Percentiles rank a stretch among this genome's conserved stretches.
phyloP scores from a whole-genome alignment of 805 yeast species.

The Candida tammaniensis region DNA sequence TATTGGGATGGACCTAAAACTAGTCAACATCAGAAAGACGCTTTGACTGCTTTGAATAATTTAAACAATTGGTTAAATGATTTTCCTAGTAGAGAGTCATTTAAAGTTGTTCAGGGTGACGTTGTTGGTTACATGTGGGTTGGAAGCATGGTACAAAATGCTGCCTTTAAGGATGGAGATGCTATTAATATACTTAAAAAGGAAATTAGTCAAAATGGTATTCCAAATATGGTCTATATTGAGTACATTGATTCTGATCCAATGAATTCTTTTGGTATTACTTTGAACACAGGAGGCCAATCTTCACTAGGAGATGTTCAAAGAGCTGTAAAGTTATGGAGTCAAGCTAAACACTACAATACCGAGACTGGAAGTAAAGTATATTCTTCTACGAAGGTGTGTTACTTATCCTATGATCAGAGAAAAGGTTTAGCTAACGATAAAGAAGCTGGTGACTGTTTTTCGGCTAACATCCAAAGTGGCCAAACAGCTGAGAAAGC shows the following conservation, averaged over 20 bases:
- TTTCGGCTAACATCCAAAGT: slow-evolving; percentile 4
- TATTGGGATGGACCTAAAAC: slow-evolving; percentile 12
- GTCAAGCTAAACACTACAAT: slow-evolving; percentile 9
- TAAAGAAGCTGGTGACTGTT: slow-evolving; percentile 11
- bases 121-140: slow-evolving; percentile 16
- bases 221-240: slow-evolving; percentile 11
- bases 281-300: slow-evolving; percentile 11
- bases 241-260: slow-evolving; percentile 13
- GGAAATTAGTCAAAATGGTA: slow-evolving; percentile 11
- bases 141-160: slow-evolving; percentile 15
- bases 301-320: slow-evolving; percentile 8
- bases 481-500: slow-evolving; percentile 1
- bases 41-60: slow-evolving; percentile 7
- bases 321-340: slow-evolving; percentile 14
- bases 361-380: slow-evolving; percentile 10
- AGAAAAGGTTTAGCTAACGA: slow-evolving; percentile 10
- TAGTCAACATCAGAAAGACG: slow-evolving; percentile 7
- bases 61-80: slow-evolving; percentile 9
- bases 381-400: slow-evolving; percentile 5
- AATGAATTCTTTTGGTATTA: slow-evolving; percentile 12
- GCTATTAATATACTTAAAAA: slow-evolving; percentile 6
- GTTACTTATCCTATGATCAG: slow-evolving; percentile 9
- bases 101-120: slow-evolving; percentile 5
- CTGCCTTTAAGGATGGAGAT: slow-evolving; percentile 10
- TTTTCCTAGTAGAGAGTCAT: slow-evolving; percentile 10